These are phyloP conservation scores for Sordariomycetes sp. DNA, from an alignment of 2,329 filamentous ascomycete genomes.

Conservation along the genomic window DNA sequence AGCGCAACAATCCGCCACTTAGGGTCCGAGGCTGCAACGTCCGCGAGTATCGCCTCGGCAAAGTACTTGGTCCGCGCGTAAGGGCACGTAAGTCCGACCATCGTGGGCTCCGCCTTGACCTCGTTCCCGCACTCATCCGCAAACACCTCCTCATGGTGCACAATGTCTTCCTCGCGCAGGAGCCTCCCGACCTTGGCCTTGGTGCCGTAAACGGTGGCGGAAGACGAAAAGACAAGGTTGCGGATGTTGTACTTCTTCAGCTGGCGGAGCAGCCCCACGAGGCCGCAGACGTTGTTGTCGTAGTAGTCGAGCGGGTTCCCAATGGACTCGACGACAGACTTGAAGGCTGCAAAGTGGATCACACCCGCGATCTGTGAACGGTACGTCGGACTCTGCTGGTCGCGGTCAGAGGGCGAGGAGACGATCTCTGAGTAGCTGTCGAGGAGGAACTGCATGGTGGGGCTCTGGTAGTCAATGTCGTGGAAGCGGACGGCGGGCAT, in stretches of 20 bases:
- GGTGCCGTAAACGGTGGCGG: constrained; percentile 52
- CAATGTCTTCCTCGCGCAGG: constrained; percentile 40
- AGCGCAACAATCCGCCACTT: constrained; percentile 50
- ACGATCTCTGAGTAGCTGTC: constrained; percentile 18
- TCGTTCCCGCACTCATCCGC: constrained; percentile 23
- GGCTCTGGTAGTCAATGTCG: constrained; percentile 22
- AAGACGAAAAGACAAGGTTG: constrained; percentile 55
- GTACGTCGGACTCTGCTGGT: constrained; percentile 6
- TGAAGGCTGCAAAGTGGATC: constrained; percentile 59
- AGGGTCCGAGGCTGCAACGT: constrained; percentile 45
- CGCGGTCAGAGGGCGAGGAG: neutral
- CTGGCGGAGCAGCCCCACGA: constrained; percentile 43
- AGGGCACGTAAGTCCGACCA: constrained; percentile 46
- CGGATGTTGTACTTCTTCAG: constrained; percentile 48
- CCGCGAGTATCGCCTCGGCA: constrained; percentile 51
- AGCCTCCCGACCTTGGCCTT: constrained; percentile 34
- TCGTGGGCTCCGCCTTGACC: constrained; percentile 17
- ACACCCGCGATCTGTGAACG: constrained; percentile 43
- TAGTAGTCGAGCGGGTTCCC: constrained; percentile 48
- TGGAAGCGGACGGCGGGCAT: constrained; percentile 20
- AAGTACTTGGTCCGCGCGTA: constrained; percentile 58
- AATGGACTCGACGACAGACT: constrained; percentile 53
- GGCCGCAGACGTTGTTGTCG: constrained; percentile 51
- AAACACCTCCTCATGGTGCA: constrained; percentile 33
- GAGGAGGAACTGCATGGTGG: constrained; percentile 20